Evolutionary conservation across 1,284 basidiomycete genomes (phyloP).

Genomic region (Stygiomarasmius scandens): DNA sequence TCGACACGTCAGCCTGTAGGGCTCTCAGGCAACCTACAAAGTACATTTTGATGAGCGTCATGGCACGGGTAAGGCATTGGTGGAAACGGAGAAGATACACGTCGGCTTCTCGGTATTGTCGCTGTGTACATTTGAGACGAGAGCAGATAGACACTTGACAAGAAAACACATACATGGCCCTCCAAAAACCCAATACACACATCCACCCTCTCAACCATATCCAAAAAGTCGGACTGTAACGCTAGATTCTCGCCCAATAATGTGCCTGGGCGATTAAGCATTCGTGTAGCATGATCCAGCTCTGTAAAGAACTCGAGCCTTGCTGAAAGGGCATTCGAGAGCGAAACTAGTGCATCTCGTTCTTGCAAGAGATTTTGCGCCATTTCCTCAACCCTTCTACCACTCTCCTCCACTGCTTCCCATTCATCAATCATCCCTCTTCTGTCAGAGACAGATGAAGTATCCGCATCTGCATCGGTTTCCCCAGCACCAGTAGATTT

Average conservation of each 20-base stretch:
- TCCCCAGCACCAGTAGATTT: background rate
- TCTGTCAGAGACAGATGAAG: background rate
- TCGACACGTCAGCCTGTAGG: slow-evolving; percentile 74
- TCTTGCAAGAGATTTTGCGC: slow-evolving; percentile 88
- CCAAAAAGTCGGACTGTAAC: slow-evolving; percentile 84
- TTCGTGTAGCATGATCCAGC: slow-evolving; percentile 84
- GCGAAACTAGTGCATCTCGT: slow-evolving; percentile 78
- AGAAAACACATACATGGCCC: slow-evolving; percentile 65
- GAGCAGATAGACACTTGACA: background rate
- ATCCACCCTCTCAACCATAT: slow-evolving; percentile 92
- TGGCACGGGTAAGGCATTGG: slow-evolving; percentile 93
- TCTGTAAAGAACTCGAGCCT: slow-evolving; percentile 91
- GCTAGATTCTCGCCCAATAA: slow-evolving; percentile 52
- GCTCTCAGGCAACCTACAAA: slow-evolving; percentile 83
- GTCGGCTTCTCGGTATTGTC: slow-evolving; percentile 88
- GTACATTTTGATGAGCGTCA: slow-evolving; percentile 95
- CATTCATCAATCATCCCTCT: slow-evolving; percentile 75
- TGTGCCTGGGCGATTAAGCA: slow-evolving; percentile 88
- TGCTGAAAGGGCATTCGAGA: slow-evolving; percentile 77
- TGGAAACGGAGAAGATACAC: slow-evolving; percentile 91
- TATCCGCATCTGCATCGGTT: background rate
- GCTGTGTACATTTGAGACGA: slow-evolving; percentile 47
- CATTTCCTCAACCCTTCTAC: slow-evolving; percentile 85
- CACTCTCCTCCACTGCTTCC: slow-evolving; percentile 85
- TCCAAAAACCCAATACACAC: slow-evolving; percentile 89